Evolutionary conservation across 2,329 filamentous ascomycete species (phyloP), one percentile per base, ranked within the genome.

Genomic region (Madurella fahalii): DNA sequence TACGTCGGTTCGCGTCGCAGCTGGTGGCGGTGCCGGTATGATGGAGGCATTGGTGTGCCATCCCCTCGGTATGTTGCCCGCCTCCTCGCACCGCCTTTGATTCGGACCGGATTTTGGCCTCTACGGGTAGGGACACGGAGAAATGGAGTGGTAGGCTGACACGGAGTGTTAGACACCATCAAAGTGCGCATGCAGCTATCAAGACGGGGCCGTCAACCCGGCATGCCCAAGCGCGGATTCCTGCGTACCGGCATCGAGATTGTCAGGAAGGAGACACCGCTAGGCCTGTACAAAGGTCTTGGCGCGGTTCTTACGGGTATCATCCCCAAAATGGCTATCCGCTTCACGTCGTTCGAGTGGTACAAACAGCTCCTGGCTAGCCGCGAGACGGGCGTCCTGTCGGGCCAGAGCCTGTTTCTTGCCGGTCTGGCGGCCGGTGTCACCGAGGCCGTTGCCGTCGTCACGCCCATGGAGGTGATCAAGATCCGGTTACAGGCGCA

Each of bases 171-270:
- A 58, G 56, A 96, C 73, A 96, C 92, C 57, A 95, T 97, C 78
- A 96, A 99, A 82, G 94, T 99, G 59, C 91, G 94, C 65, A 99
- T 99, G 95, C 94, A 99, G 77, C 86, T 99, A 57, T 97, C 94
- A 53, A 83, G 87, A 63, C 85, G 94, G 70, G 90, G 89, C 47
- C 83, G 88, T 63, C 82, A 84, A 57, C 91, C 91, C 53, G 94
- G 94, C 58, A 84, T 87, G 71, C 90, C 92, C 66, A 85, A 87
- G 65, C 87, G 91, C 64, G 93, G 94, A 60, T 99, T 99, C 76
- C 71, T 96, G 61, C 78, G 78, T 53, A 99, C 94, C 1, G 94
- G 94, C 58, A 74, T 80, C 59, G 89, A 95, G 64, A 97, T 99
- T 65, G 84, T 96, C 52, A 83, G 83, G 69, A 86, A 88, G 67